phyloP scores from a whole-genome alignment of 108 stramenopile species.

The Schizochytrium sp. region DNA sequence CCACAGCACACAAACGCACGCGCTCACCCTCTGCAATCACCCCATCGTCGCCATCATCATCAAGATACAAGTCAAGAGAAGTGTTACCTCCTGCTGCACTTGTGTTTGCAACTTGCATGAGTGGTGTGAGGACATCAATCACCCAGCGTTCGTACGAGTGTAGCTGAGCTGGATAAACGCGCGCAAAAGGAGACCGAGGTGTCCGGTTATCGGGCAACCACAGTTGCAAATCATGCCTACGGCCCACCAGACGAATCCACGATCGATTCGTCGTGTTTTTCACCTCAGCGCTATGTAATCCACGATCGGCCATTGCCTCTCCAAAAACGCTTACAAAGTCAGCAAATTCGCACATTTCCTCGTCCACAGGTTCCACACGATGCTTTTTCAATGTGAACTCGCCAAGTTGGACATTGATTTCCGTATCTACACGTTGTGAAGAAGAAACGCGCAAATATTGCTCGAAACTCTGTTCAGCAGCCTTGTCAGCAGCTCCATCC shows the following conservation, averaged over 20 bases:
- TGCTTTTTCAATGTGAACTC: slow-evolving; percentile 78
- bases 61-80: slow-evolving; percentile 39
- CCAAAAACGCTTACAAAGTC: slow-evolving; percentile 65
- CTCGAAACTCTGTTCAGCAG: slow-evolving; percentile 64
- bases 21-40: slow-evolving; percentile 32
- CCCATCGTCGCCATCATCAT: slow-evolving; percentile 51
- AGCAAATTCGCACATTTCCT: slow-evolving; percentile 64
- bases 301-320: slow-evolving; percentile 24
- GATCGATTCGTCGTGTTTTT: background rate
- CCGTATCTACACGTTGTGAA: slow-evolving; percentile 67
- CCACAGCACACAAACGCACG: slow-evolving; percentile 12
- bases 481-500: background rate
- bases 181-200: slow-evolving; percentile 39
- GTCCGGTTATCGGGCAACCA: slow-evolving; percentile 30
- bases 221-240: slow-evolving; percentile 18
- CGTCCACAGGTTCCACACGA: slow-evolving; percentile 71
- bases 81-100: background rate
- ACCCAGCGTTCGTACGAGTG: slow-evolving; percentile 59
- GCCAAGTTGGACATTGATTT: slow-evolving; percentile 74
- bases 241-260: slow-evolving; percentile 9
- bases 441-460: slow-evolving; percentile 72
- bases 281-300: slow-evolving; percentile 58
- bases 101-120: slow-evolving; percentile 5
- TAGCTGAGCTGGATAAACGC: slow-evolving; percentile 53
- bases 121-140: slow-evolving; percentile 51